Evolutionary conservation across 306 rosid genomes (phyloP), one percentile per base, ranked within the genome.

Genomic region (Prunus campanulata): DNA sequence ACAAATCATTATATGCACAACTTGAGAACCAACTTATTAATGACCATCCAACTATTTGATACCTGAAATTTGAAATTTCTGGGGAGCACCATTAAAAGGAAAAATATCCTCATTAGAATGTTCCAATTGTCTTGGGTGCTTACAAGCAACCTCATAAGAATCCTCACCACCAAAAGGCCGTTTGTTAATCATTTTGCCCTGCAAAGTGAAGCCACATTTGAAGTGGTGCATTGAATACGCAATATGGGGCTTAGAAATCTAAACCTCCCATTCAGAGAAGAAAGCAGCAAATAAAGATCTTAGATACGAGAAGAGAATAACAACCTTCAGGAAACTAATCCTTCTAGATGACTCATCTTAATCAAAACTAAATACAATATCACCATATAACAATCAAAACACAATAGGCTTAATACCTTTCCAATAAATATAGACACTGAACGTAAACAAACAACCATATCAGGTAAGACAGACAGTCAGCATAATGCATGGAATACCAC

Each of bases 131-230:
- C 79, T 83, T 2, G 72, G 81, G 49, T 66, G 79, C 76, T 79
- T 83, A 46, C 55, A 76, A 72, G 87, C 67, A 66, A 79, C 69
- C 66, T 76, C 81, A 72, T 67, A 83, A 44, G 79, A 79, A 79
- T 73, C 76, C 74, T 79, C 76, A 24, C 50, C 81, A 59, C 12
- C 72, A 68, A 66, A 59, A 39, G 83, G 75, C 18, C 81, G 77
- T 71, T 83, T 79, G 77, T 75, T 73, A 20, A 72, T 72, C 86
- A 83, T 83, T 80, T 67, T 30, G 18, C 39, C 71, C 81, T 79
- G 72, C 82, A 67, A 63, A 35, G 50, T 50, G 20, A 68, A 79
- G 72, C 54, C 57, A 65, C 30, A 55, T 29, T 50, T 65, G 55
- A 72, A 20, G 61, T 48, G 62, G 67, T 13, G 71, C 57, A 65